phyloP scores from a whole-genome alignment of 1,284 basidiomycete species.

The Malassezia japonica region DNA sequence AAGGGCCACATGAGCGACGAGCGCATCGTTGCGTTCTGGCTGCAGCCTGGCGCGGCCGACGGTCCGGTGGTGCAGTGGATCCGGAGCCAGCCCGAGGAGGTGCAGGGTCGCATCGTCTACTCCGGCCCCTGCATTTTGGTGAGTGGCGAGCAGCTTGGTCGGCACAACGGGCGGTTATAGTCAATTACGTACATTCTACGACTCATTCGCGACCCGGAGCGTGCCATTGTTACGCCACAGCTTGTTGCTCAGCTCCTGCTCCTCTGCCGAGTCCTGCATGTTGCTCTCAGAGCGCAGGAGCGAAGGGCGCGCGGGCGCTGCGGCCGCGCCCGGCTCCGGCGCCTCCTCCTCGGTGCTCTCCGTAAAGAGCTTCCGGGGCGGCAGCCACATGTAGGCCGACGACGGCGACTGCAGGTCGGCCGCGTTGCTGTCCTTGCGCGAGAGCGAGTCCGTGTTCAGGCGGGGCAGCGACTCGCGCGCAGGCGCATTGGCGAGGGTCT shows the following conservation, averaged over 20 bases:
- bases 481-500: neutral
- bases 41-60: constrained; percentile 21
- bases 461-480: neutral
- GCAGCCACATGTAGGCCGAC: constrained; percentile 15
- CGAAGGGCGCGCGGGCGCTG: neutral
- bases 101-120: constrained; percentile 34
- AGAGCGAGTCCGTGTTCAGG: neutral
- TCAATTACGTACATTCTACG: neutral
- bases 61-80: constrained; percentile 25
- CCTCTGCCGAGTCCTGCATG: neutral
- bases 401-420: constrained; percentile 4
- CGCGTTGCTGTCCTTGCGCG: neutral
- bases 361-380: neutral
- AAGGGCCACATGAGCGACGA: constrained; percentile 25
- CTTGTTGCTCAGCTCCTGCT: constrained; percentile 1
- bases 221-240: constrained; percentile 4
- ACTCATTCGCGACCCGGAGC: constrained; percentile 2
- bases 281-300: neutral
- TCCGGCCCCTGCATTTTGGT: constrained; percentile 44
- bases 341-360: neutral
- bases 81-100: constrained; percentile 21
- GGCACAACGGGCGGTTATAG: constrained; percentile 34
- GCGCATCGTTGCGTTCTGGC: constrained; percentile 34
- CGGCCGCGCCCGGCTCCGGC: neutral
- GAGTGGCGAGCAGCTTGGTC: constrained; percentile 31